Percentiles rank a stretch among this genome's conserved stretches.
phyloP scores from a whole-genome alignment of 2,329 filamentous ascomycete genomes.

The Talaromyces sp. region DNA sequence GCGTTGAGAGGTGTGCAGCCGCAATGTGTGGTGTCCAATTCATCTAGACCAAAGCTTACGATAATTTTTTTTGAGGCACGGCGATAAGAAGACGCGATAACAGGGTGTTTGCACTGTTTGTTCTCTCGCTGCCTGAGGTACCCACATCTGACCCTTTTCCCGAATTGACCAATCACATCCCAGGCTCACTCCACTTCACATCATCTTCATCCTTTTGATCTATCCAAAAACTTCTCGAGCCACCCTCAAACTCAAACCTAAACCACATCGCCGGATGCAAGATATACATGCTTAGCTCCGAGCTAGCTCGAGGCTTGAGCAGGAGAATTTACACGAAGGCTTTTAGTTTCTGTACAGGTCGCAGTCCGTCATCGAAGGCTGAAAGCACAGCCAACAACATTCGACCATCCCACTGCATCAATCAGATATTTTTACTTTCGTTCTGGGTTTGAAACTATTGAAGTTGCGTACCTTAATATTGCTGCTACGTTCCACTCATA shows the following conservation, averaged over 20 bases:
- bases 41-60: slow-evolving; percentile 11
- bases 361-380: neutral
- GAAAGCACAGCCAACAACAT: neutral
- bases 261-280: slow-evolving; percentile 10
- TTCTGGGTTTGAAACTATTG: neutral
- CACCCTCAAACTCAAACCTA: neutral
- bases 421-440: neutral
- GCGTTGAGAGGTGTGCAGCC: slow-evolving; percentile 20
- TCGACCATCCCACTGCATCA: neutral
- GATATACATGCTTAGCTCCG: slow-evolving; percentile 13
- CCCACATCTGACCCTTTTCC: neutral
- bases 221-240: slow-evolving; percentile 9
- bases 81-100: slow-evolving; percentile 18
- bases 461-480: neutral
- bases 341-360: slow-evolving; percentile 11
- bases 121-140: neutral
- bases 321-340: slow-evolving; percentile 18
- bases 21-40: slow-evolving; percentile 10
- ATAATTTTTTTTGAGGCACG: slow-evolving; percentile 15
- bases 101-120: slow-evolving; percentile 31
- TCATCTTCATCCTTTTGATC: neutral
- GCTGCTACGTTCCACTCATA: neutral
- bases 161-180: neutral
- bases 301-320: slow-evolving; percentile 5
- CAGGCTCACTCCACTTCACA: neutral